Evolutionary conservation across 805 yeast genomes (phyloP).

Genomic region (Tetrapisispora nanseiensis): DNA sequence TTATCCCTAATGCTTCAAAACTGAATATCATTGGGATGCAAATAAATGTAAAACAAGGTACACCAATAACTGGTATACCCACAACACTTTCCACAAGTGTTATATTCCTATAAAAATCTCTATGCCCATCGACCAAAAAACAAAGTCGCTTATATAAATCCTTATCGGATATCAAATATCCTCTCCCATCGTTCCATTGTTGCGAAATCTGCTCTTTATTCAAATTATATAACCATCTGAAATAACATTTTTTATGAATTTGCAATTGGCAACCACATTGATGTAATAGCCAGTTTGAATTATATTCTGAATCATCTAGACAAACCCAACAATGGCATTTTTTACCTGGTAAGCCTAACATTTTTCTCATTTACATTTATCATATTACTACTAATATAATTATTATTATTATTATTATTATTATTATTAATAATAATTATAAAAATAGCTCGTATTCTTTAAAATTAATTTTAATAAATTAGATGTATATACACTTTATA

Average conservation of each 20-base stretch:
- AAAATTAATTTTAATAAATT: too few relatives aligned
- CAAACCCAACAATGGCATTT: conserved; percentile 25
- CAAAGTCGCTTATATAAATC: conserved; percentile 11
- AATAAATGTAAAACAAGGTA: conserved; percentile 5
- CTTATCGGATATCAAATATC: conserved; percentile 3
- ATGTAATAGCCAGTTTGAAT: conserved; percentile 18
- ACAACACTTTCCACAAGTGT: conserved; percentile 9
- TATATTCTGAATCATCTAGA: conserved; percentile 15
- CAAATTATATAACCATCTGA: conserved; percentile 15
- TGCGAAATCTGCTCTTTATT: conserved; percentile 2
- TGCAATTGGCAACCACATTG: conserved; percentile 26
- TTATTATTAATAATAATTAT: too few relatives aligned
- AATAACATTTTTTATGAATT: conserved; percentile 22
- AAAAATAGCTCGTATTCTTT: too few relatives aligned
- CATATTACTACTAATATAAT: neutral
- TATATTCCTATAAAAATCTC: conserved; percentile 12
- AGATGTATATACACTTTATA: too few relatives aligned
- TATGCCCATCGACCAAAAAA: conserved; percentile 12
- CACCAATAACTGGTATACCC: conserved; percentile 9
- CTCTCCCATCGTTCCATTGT: conserved; percentile 4
- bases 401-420: too few relatives aligned
- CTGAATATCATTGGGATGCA: conserved; percentile 6
- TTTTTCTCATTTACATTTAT: too few relatives aligned
- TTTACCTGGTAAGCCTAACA: neutral
- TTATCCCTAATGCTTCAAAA: conserved; percentile 6